These are phyloP conservation scores for Rostrohypoxylon terebratum DNA, from an alignment of 495 filamentous ascomycete genomes.

Conservation along the genomic window DNA sequence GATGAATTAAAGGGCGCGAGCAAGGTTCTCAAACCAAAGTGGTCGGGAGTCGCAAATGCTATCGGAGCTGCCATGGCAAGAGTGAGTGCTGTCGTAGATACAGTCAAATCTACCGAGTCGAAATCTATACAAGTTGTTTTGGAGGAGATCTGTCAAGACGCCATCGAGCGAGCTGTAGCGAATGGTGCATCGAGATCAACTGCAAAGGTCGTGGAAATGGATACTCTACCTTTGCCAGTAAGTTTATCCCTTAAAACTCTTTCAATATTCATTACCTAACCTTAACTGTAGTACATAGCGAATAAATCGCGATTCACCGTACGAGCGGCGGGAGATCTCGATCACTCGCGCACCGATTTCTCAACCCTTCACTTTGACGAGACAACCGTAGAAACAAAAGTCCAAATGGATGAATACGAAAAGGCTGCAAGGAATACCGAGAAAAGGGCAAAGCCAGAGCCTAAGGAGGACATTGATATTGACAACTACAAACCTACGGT, in stretches of 20 bases:
- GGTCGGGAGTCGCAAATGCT: slow-evolving; percentile 65
- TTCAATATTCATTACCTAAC: neutral
- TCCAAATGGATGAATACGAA: slow-evolving; percentile 41
- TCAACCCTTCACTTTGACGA: slow-evolving; percentile 23
- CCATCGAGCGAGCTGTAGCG: slow-evolving; percentile 51
- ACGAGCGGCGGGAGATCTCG: slow-evolving; percentile 63
- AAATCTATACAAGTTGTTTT: slow-evolving; percentile 46
- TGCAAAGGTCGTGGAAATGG: slow-evolving; percentile 58
- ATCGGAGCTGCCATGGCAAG: slow-evolving; percentile 62
- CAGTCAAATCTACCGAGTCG: slow-evolving; percentile 50
- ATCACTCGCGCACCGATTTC: slow-evolving; percentile 54
- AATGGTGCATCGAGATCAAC: slow-evolving; percentile 59
- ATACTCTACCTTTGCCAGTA: slow-evolving; percentile 55
- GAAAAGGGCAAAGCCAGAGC: slow-evolving; percentile 26
- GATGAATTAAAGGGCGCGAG: slow-evolving; percentile 51
- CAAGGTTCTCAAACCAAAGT: slow-evolving; percentile 55
- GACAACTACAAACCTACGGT: slow-evolving; percentile 63
- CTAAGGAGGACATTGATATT: slow-evolving; percentile 54
- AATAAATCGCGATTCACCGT: slow-evolving; percentile 64
- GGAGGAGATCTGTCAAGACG: slow-evolving; percentile 50
- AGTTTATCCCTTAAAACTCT: neutral
- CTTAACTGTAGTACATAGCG: slow-evolving; percentile 57
- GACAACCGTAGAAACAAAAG: slow-evolving; percentile 21
- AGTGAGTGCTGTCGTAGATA: slow-evolving; percentile 54
- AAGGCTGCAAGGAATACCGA: slow-evolving; percentile 29